Evolutionary conservation across 2,329 filamentous ascomycete genomes (phyloP).

Genomic region (Paramyrothecium sp.): DNA sequence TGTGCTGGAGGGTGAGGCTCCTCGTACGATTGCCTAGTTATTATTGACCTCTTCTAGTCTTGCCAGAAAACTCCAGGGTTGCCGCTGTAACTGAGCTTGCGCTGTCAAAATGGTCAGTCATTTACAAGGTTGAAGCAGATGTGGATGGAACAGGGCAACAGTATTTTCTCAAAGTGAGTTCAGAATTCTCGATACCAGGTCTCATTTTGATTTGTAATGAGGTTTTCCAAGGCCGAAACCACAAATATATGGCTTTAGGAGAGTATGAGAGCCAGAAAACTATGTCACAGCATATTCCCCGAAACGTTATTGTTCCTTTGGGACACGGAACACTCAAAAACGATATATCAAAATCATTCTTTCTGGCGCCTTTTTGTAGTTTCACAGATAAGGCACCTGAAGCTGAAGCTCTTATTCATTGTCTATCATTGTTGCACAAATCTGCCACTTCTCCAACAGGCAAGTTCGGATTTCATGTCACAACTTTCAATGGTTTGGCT

Average conservation of each 20-base stretch:
- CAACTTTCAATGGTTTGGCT: constrained; percentile 1
- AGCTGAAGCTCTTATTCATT: neutral
- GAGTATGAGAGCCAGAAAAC: constrained; percentile 1
- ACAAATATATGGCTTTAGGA: neutral
- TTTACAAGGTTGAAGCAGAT: constrained; percentile 12
- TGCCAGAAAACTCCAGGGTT: too few species aligned
- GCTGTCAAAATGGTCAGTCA: constrained; percentile 9
- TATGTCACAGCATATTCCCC: neutral
- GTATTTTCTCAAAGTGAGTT: constrained; percentile 19
- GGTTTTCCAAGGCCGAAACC: neutral
- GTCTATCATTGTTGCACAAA: neutral
- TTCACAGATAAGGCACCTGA: neutral
- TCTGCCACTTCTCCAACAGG: neutral
- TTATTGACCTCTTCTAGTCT: too few species aligned
- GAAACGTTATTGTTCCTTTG: neutral
- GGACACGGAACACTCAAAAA: neutral
- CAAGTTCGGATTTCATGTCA: constrained; percentile 3
- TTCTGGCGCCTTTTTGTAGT: neutral
- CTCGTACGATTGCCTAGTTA: too few species aligned
- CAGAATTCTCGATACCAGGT: too few species aligned
- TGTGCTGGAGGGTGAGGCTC: too few species aligned
- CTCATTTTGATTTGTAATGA: too few species aligned
- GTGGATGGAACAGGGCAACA: constrained; percentile 8
- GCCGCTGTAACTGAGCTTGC: constrained; percentile 8
- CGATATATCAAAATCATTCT: constrained; percentile 1